Conservation (phyloP, 202 grass and related monocot species). For the Digitaria exilis region DNA sequence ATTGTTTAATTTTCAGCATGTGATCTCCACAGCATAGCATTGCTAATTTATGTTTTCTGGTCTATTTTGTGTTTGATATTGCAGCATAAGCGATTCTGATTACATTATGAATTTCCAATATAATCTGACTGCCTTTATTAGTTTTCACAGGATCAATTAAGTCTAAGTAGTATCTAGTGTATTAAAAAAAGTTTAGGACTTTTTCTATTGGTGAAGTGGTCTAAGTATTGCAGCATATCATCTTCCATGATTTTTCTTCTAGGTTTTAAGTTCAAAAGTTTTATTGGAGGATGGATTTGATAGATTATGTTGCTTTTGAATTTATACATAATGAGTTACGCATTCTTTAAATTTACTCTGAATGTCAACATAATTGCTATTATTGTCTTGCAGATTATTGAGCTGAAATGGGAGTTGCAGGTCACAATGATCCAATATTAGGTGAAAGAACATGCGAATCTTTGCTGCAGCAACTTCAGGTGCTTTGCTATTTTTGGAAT, state of each 20-base stretch:
- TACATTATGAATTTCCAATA: not conserved
- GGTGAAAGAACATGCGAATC: constrained; percentile 77
- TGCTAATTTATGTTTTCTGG: not conserved
- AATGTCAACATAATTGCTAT: constrained; percentile 22
- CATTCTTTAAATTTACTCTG: no score
- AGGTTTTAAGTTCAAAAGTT: no score
- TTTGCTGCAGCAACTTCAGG: constrained; percentile 91
- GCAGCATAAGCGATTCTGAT: not conserved
- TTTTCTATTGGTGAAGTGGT: not conserved
- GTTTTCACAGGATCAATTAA: not conserved
- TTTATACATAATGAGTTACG: no score
- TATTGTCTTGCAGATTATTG: constrained; percentile 49
- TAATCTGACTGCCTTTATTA: not conserved
- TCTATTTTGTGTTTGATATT: constrained; percentile 13
- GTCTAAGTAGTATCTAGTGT: not conserved
- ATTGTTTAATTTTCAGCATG: not conserved
- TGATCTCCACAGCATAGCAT: not conserved
- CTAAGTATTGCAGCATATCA: not conserved
- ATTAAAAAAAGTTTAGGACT: not conserved
- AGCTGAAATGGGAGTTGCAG: constrained; percentile 63
- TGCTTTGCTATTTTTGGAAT: constrained; percentile 10
- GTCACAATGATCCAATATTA: constrained; percentile 59
- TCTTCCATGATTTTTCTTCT: not conserved
- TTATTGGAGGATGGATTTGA: no score
- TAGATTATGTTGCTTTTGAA: not conserved